These are phyloP conservation scores for Gremmenia infestans DNA, from an alignment of 2,329 filamentous ascomycete genomes.

Conservation along the genomic window DNA sequence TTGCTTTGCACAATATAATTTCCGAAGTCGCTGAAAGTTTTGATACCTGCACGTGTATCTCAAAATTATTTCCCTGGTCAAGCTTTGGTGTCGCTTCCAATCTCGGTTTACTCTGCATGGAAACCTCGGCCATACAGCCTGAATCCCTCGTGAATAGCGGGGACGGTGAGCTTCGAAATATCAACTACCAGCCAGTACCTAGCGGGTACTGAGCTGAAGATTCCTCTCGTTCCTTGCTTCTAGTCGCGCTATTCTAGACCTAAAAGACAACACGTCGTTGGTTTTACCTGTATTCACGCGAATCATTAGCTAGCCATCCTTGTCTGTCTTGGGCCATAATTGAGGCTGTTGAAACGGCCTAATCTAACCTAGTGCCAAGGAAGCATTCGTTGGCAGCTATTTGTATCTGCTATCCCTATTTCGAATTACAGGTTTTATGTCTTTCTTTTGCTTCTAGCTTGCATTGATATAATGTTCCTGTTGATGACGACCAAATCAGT, in stretches of 20 bases:
- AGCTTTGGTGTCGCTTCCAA: background rate
- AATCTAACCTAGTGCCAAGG: background rate
- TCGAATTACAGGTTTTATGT: background rate
- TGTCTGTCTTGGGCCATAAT: background rate
- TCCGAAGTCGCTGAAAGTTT: background rate
- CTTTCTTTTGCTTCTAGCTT: background rate
- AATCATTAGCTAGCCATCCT: background rate
- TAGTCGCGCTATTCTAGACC: background rate
- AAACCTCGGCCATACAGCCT: conserved; percentile 4
- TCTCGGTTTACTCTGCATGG: background rate
- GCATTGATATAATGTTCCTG: no score
- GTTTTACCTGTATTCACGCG: background rate
- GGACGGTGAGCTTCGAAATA: no score
- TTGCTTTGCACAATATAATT: no score
- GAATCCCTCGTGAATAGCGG: conserved; percentile 6
- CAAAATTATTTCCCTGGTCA: background rate
- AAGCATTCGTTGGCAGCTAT: background rate
- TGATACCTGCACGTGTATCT: background rate
- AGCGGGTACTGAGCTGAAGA: background rate
- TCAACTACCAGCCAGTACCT: no score
- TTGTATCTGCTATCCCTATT: no score
- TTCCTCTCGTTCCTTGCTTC: background rate
- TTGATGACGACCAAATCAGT: no score
- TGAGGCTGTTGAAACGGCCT: background rate
- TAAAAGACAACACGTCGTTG: background rate